Percentiles rank a stretch among this genome's conserved stretches.
phyloP scores from a whole-genome alignment of 148 eudicot genomes.

The Salicornia ramosissima region DNA sequence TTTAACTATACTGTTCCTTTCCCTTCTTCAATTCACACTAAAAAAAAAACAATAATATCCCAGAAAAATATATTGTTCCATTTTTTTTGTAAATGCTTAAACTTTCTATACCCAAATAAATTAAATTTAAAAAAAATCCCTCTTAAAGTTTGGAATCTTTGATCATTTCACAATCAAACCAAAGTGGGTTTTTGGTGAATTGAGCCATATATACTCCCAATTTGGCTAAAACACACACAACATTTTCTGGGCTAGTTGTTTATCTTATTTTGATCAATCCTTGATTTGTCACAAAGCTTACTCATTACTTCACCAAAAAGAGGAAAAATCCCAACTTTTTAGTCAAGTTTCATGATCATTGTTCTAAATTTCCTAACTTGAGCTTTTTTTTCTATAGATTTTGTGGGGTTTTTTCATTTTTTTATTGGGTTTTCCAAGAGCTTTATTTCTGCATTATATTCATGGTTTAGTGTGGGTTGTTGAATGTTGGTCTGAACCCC shows the following conservation, averaged over 20 bases:
- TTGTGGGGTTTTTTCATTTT: not conserved
- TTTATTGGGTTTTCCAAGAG: conserved; percentile 10
- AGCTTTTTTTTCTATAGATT: conserved; percentile 5
- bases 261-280: not conserved
- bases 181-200: conserved; percentile 15
- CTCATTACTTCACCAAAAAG: not conserved
- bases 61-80: conserved; percentile 1
- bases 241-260: not conserved
- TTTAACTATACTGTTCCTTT: conserved; percentile 13
- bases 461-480: conserved; percentile 10
- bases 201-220: conserved; percentile 23
- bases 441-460: conserved; percentile 14
- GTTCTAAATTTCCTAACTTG: conserved; percentile 16
- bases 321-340: not conserved
- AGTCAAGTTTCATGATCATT: conserved; percentile 18
- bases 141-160: conserved; percentile 44
- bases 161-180: conserved; percentile 29
- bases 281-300: not conserved
- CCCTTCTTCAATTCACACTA: conserved; percentile 12
- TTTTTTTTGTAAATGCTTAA: conserved; percentile 21
- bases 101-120: conserved; percentile 6
- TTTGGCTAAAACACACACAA: conserved; percentile 14
- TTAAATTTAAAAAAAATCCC: conserved; percentile 7
- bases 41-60: conserved; percentile 1
- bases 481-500: conserved; percentile 25